Percentiles rank a stretch among this genome's conserved stretches.
phyloP scores from a whole-genome alignment of 2,329 filamentous ascomycete species.

The Cladosporium sp. region DNA sequence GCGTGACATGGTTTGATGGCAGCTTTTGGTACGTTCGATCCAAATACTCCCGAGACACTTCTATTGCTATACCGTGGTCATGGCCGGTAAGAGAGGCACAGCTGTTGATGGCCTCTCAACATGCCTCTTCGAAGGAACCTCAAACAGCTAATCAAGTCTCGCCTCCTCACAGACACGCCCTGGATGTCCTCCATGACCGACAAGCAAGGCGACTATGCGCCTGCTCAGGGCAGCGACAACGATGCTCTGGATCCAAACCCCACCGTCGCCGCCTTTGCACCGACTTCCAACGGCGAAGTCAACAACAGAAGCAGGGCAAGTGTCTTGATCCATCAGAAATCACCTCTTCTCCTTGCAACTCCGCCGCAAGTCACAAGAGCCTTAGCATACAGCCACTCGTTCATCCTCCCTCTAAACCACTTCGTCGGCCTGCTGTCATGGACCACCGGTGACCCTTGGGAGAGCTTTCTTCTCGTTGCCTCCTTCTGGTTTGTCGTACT shows the following conservation, averaged over 20 bases:
- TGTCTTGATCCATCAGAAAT: slow-evolving; percentile 95
- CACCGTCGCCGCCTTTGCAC: slow-evolving; percentile 87
- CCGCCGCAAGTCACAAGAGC: slow-evolving; percentile 92
- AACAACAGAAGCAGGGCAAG: slow-evolving; percentile 19
- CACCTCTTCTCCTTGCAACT: slow-evolving; percentile 84
- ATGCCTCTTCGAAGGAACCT: slow-evolving; percentile 15
- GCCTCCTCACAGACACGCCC: slow-evolving; percentile 37
- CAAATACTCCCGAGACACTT: not conserved
- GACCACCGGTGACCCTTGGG: slow-evolving; percentile 92
- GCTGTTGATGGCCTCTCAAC: not conserved
- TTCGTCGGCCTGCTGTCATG: slow-evolving; percentile 83
- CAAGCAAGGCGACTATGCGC: slow-evolving; percentile 39
- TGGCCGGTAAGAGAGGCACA: no score
- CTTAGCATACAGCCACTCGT: slow-evolving; percentile 92
- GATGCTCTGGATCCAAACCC: slow-evolving; percentile 48
- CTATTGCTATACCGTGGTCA: not conserved
- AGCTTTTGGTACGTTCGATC: slow-evolving; percentile 22
- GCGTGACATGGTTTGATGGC: slow-evolving; percentile 22
- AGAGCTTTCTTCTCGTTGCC: slow-evolving; percentile 86
- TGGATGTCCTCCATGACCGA: slow-evolving; percentile 49
- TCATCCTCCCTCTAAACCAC: slow-evolving; percentile 83
- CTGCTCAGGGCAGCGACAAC: slow-evolving; percentile 32
- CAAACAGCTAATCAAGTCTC: slow-evolving; percentile 17
- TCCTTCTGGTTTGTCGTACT: slow-evolving; percentile 81
- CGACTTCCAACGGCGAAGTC: slow-evolving; percentile 60